Evolutionary conservation across 1,284 basidiomycete species (phyloP), one percentile per base, ranked within the genome.

Genomic region (Ustilago xerochloae): DNA sequence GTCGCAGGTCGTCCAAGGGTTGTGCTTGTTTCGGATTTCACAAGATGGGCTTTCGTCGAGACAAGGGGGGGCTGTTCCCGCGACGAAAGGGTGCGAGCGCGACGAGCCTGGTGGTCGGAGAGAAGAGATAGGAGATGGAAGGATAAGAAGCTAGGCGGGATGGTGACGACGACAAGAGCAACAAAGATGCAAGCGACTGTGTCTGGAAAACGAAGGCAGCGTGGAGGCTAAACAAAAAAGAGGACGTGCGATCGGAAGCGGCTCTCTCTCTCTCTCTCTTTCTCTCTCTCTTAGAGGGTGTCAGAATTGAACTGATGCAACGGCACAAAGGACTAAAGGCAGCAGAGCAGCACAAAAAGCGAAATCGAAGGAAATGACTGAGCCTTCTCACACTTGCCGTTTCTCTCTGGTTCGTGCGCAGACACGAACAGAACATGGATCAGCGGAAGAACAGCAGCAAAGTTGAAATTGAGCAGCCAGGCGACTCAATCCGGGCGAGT

Each of bases 361-460:
- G 6, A 52, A 39, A n/a, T 33, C 10, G 38, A 12, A 22, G 36
- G 16, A 32, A 26, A 43, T 45, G 63, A 48, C 55, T 48, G 63
- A 52, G 55, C 52, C 39, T 26, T 49, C 28, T 20, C 28, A 50
- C 36, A 35, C 32, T 32, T 33, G 3, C 9, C 0, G 26, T 8
- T 16, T 30, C 30, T 52, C 43, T 52, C 26, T 63, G 54, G 53
- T 56, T 63, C 29, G 47, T 56, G 61, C 61, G 48, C 39, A 55
- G 20, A 26, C 16, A 29, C 55, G 52, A 52, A 55, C 60, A 55
- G 60, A 55, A 52, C 60, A 47, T 22, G 55, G 41, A 24, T n/a
- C 41, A 43, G 41, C 26, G 29, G n/a, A 15, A n/a, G 41, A 35
- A 32, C 30, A 26, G 18, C n/a, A 24, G 16, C 2, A 12, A 7